phyloP scores from a whole-genome alignment of 116 monocot genomes.

The Iris pallida region DNA sequence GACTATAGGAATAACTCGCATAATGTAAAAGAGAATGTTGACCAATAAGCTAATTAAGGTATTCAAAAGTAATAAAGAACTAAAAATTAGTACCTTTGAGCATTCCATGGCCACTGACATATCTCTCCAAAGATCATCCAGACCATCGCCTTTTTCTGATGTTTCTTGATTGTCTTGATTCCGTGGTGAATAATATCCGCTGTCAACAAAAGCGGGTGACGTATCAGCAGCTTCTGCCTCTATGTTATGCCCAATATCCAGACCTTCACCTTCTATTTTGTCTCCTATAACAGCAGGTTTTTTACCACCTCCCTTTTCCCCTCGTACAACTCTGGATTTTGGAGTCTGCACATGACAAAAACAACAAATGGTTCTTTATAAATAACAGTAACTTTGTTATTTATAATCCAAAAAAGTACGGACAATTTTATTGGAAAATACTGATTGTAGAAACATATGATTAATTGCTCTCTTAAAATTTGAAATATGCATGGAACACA shows the following conservation, averaged over 20 bases:
- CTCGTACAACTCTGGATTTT: neutral
- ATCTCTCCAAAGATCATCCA: conserved; percentile 79
- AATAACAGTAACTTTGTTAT: too few relatives aligned
- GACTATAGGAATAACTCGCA: neutral
- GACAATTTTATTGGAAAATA: too few relatives aligned
- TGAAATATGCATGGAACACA: too few relatives aligned
- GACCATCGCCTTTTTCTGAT: conserved; percentile 40
- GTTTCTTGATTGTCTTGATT: conserved; percentile 28
- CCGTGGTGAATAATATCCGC: neutral
- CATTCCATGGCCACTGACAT: conserved; percentile 74
- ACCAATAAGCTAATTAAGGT: neutral
- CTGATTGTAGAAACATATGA: too few relatives aligned
- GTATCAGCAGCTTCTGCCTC: conserved; percentile 11
- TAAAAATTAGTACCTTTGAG: conserved; percentile 42
- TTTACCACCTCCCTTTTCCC: conserved; percentile 12
- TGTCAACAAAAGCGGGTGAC: conserved; percentile 1
- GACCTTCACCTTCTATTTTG: conserved; percentile 8
- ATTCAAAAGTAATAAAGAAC: neutral
- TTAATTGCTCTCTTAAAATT: too few relatives aligned
- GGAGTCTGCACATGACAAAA: conserved; percentile 8
- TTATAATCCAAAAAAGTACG: too few relatives aligned
- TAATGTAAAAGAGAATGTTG: neutral
- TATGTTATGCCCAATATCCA: neutral
- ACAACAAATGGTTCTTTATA: neutral
- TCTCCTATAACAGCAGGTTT: neutral